Evolutionary conservation across 768 basidiomycete genomes (phyloP).

Genomic region (Phaeolepiota aurea): DNA sequence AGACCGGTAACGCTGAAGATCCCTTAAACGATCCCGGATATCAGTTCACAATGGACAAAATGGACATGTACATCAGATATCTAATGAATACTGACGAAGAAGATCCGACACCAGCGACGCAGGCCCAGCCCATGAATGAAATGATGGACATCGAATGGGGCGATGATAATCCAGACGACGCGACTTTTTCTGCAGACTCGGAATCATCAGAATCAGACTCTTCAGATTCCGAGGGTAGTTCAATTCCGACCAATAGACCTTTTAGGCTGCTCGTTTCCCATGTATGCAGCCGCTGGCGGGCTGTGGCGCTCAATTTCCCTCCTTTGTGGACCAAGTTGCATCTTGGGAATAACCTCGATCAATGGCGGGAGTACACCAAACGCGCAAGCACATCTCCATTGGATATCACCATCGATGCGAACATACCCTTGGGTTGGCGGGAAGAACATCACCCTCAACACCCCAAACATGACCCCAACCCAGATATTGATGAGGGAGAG

Average conservation of each 20-base stretch:
- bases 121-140: constrained; percentile 12
- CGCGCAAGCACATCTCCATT: constrained; percentile 37
- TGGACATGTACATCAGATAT: constrained; percentile 21
- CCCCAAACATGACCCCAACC: too few relatives aligned
- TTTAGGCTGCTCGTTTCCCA: constrained; percentile 39
- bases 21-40: constrained; percentile 25
- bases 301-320: constrained; percentile 28
- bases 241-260: not conserved
- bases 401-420: constrained; percentile 27
- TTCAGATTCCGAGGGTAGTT: constrained; percentile 1
- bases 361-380: constrained; percentile 23
- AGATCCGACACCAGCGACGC: constrained; percentile 7
- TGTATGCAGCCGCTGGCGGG: constrained; percentile 40
- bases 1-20: too few relatives aligned
- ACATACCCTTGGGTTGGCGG: too few relatives aligned
- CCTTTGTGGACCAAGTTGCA: constrained; percentile 36
- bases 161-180: constrained; percentile 8
- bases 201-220: constrained; percentile 9
- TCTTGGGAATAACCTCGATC: constrained; percentile 19
- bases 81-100: constrained; percentile 13
- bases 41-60: constrained; percentile 21
- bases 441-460: too few relatives aligned
- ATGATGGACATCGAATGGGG: constrained; percentile 14
- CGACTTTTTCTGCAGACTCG: constrained; percentile 7
- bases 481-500: not conserved